Evolutionary conservation across 2,329 filamentous ascomycete genomes (phyloP), one percentile per base, ranked within the genome.

Genomic region (Aspergillus flavus): DNA sequence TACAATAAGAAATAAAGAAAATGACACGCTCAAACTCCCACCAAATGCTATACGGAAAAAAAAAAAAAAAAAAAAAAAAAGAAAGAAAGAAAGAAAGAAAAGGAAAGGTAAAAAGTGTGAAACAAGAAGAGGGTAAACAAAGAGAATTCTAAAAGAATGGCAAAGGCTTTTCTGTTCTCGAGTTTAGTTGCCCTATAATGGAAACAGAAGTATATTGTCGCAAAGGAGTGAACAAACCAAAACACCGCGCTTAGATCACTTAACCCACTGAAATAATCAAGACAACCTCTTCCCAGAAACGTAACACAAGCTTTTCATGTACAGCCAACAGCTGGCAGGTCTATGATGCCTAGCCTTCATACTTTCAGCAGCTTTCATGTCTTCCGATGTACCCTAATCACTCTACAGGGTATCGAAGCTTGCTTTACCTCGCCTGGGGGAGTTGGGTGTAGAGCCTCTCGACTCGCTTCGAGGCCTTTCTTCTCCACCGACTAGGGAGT

Each of bases 401-500:
- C n/a, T 39, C 34, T 55, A 55, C 52, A 55, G 12, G 34, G 16
- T 57, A 30, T 59, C 54, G 14, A 57, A 28, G 32, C 59, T 43
- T 50, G 34, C 50, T 56, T 41, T 45, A n/a, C 58, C 48, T 32
- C 48, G 14, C n/a, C 50, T 32, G 23, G 53, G 55, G 3, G 53
- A 61, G 19, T 52, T 57, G 12, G 63, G 58, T n/a, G 46, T 62
- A 28, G 68, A 68, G 3, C 57, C 61, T 34, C 66, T 65, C 12
- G 66, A 71, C 21, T 58, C 60, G 30, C 63, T 48, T 41, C 66
- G 65, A 36, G 64, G 52, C 45, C 50, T 43, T 23, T 61, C 61
- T 19, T 64, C 61, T 32, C 59, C 61, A 41, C 63, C 58, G 16
- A 57, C n/a, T 36, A 67, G 52, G 4, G 60, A 62, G 34, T 70